phyloP scores from a whole-genome alignment of 352 stramenopile genomes.

The Blastocystis sp. region DNA sequence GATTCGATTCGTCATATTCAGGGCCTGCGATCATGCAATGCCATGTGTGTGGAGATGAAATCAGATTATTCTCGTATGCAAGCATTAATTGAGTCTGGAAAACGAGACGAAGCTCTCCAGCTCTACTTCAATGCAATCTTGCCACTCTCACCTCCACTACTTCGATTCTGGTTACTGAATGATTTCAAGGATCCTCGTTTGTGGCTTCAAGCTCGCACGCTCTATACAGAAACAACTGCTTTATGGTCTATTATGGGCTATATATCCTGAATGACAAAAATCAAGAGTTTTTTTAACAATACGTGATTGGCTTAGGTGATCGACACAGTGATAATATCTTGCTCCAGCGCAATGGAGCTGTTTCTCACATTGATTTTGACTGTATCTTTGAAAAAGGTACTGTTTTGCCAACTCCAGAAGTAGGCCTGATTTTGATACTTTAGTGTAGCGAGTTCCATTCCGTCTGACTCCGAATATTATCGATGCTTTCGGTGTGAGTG shows the following conservation, averaged over 20 bases:
- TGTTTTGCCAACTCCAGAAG: slow-evolving; percentile 9
- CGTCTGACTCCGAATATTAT: slow-evolving; percentile 98
- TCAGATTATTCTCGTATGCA: neutral
- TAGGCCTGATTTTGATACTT: neutral
- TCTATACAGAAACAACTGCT: slow-evolving; percentile 71
- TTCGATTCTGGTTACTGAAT: slow-evolving; percentile 97
- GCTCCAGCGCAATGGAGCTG: slow-evolving; percentile 90
- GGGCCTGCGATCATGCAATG: neutral
- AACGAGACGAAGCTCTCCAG: slow-evolving; percentile 70
- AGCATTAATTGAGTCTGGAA: neutral
- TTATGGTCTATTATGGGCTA: slow-evolving; percentile 89
- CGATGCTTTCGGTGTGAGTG: slow-evolving; percentile 94
- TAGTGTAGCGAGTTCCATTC: slow-evolving; percentile 92
- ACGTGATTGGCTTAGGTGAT: slow-evolving; percentile 77
- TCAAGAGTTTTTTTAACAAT: neutral
- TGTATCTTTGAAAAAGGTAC: slow-evolving; percentile 97
- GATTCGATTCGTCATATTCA: neutral
- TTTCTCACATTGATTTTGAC: slow-evolving; percentile 99
- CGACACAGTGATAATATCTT: slow-evolving; percentile 99
- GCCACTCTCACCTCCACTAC: slow-evolving; percentile 82
- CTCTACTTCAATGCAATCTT: slow-evolving; percentile 75
- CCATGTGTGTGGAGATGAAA: neutral
- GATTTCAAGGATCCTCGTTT: slow-evolving; percentile 90
- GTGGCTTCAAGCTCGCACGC: slow-evolving; percentile 88
- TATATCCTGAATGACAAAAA: slow-evolving; percentile 69